Evolutionary conservation across 2,329 filamentous ascomycete genomes (phyloP).

Genomic region (Fonsecaea multimorphosa): DNA sequence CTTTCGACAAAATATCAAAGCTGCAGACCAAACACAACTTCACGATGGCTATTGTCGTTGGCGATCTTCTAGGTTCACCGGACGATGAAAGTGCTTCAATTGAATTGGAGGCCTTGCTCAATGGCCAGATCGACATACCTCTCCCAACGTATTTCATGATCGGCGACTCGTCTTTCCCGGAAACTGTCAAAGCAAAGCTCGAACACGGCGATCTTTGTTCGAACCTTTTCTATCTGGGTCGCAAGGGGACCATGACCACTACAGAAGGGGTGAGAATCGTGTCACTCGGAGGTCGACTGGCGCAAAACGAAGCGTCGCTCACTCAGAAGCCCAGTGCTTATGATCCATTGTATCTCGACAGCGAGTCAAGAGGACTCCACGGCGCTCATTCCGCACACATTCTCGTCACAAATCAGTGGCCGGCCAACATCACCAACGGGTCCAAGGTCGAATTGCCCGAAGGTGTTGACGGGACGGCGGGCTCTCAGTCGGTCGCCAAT

Average conservation of each 20-base stretch:
- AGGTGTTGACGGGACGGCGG: conserved; percentile 53
- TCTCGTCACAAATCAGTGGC: conserved; percentile 86
- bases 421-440: conserved; percentile 70
- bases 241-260: conserved; percentile 85
- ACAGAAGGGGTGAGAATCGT: conserved; percentile 87
- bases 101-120: conserved; percentile 69
- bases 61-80: conserved; percentile 74
- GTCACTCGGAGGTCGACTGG: conserved; percentile 75
- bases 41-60: conserved; percentile 80
- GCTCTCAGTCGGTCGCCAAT: conserved; percentile 74
- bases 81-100: conserved; percentile 54
- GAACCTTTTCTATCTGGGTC: conserved; percentile 90
- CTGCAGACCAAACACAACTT: conserved; percentile 90
- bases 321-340: conserved; percentile 74
- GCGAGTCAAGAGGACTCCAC: conserved; percentile 75
- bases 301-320: conserved; percentile 62
- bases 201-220: conserved; percentile 78
- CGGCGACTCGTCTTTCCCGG: conserved; percentile 74
- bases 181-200: conserved; percentile 72
- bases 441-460: conserved; percentile 69
- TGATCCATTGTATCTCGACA: conserved; percentile 76
- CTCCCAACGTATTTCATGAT: conserved; percentile 91
- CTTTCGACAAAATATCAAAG: conserved; percentile 78
- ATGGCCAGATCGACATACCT: conserved; percentile 74
- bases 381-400: conserved; percentile 84